These are phyloP conservation scores for Chaetothyriales sp. DNA, from an alignment of 2,329 filamentous ascomycete species.

Conservation along the genomic window DNA sequence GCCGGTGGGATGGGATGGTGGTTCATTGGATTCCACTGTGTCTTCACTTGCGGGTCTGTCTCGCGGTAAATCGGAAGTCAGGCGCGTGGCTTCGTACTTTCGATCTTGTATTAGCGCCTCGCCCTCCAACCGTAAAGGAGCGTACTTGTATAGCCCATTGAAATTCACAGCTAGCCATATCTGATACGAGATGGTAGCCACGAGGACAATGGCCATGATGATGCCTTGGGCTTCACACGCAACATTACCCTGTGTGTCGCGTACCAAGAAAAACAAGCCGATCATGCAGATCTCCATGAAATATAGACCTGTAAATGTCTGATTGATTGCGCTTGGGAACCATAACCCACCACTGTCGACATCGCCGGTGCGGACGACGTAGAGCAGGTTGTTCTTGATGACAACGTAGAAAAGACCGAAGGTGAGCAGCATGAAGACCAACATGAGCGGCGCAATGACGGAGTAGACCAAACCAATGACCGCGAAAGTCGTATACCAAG, in stretches of 20 bases:
- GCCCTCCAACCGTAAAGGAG: conserved; percentile 8
- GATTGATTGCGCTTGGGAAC: conserved; percentile 10
- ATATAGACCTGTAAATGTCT: conserved; percentile 11
- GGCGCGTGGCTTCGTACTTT: conserved; percentile 2
- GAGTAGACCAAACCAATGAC: conserved; percentile 11
- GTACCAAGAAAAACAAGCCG: conserved; percentile 11
- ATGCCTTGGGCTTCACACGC: conserved; percentile 8
- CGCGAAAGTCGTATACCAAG: conserved; percentile 10
- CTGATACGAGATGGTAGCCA: conserved; percentile 8
- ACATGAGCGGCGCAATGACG: conserved; percentile 9
- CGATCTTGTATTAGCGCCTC: conserved; percentile 6
- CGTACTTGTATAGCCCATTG: conserved; percentile 11
- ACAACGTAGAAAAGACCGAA: conserved; percentile 10
- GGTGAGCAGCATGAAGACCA: conserved; percentile 9
- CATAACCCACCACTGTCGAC: conserved; percentile 9
- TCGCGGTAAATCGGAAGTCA: conserved; percentile 1
- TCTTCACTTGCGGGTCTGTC: neutral
- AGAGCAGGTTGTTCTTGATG: conserved; percentile 11
- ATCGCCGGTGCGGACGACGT: conserved; percentile 7
- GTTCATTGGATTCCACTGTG: conserved; percentile 1
- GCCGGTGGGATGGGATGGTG: neutral
- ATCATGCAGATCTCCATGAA: conserved; percentile 11
- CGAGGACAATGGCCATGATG: conserved; percentile 8
- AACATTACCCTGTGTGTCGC: conserved; percentile 5
- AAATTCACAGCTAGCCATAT: conserved; percentile 7